Evolutionary conservation across 2,329 filamentous ascomycete species (phyloP), one percentile per base, ranked within the genome.

Genomic region (Bipolaris bicolor): DNA sequence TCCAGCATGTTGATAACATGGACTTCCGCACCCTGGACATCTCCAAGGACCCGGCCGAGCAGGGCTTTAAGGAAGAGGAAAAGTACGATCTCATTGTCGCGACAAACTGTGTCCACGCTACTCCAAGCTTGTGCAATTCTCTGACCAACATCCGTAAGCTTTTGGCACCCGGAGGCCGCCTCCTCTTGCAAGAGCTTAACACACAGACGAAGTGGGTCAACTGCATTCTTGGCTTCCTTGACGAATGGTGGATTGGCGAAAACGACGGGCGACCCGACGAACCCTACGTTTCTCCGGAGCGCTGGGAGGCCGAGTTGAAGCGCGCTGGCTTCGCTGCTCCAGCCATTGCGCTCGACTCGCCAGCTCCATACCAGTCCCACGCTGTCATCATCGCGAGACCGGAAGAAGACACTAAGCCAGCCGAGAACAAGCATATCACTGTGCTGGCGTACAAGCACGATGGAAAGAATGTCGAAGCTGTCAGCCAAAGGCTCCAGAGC

Each of bases 121-220:
- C 49, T 13, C 39, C 26, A 10, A 44, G 15, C 15, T 15, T 52
- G 13, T 58, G 1, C 11, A 15, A 26, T 7, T 20, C 51, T 5
- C 51, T 53, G 7, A 13, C 5, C 3, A 40, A 64, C 20, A 26
- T 62, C 3, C 47, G 47, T 18, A 45, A 40, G 16, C 52, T 69
- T 3, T 51, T 69, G 1, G 15, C 34, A 13, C 78, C 80, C 0
- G 77, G 75, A 3, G 82, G 82, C 0, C 72, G 77, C 22, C 63
- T 84, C 0, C 33, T 83, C 3, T 37, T 82, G 0, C 58, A 77
- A 7, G 81, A 83, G 55, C 60, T 79, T 2, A 72, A 67, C 4
- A 49, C 67, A 11, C 57, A 16, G 5, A 29, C 60, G 1, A 66
- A 41, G 13, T 51, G 48, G 51, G 36, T 37, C 5, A 53, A 54